These are phyloP conservation scores for Chenopodium berlandieri DNA, from an alignment of 148 eudicot genomes.

Conservation along the genomic window DNA sequence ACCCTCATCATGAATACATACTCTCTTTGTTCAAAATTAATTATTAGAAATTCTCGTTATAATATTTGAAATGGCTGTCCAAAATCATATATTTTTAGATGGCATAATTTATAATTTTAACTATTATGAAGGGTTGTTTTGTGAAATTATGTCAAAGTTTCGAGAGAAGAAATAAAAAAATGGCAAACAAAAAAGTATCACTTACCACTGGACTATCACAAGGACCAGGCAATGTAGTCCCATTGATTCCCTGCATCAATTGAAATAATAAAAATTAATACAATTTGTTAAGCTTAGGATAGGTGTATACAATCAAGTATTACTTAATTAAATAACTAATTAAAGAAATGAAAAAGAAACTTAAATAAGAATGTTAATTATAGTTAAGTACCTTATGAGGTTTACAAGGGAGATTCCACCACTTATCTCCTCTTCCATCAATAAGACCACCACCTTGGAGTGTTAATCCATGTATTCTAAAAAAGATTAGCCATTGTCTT, in stretches of 20 bases:
- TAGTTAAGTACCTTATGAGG: constrained; percentile 70
- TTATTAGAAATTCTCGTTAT: no score
- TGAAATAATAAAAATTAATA: background rate
- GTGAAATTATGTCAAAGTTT: no score
- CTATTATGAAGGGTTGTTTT: no score
- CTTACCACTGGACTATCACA: constrained; percentile 98
- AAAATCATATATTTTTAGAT: no score
- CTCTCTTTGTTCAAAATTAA: no score
- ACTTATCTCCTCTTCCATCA: constrained; percentile 87
- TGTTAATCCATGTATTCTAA: constrained; percentile 58
- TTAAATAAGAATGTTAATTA: background rate
- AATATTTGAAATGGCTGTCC: no score
- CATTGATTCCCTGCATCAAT: constrained; percentile 62
- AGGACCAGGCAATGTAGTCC: constrained; percentile 63
- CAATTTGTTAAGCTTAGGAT: background rate
- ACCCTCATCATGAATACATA: background rate
- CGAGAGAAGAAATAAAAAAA: no score
- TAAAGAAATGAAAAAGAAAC: background rate
- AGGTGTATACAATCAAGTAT: background rate
- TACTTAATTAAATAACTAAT: no score
- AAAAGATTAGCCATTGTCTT: constrained; percentile 86
- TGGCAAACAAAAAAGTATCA: background rate
- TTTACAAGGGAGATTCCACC: constrained; percentile 97
- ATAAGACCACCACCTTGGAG: constrained; percentile 80
- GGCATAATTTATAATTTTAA: no score